These are phyloP conservation scores for Cutaneotrichosporon sp. DNA, from an alignment of 1,284 basidiomycete genomes.

Conservation along the genomic window DNA sequence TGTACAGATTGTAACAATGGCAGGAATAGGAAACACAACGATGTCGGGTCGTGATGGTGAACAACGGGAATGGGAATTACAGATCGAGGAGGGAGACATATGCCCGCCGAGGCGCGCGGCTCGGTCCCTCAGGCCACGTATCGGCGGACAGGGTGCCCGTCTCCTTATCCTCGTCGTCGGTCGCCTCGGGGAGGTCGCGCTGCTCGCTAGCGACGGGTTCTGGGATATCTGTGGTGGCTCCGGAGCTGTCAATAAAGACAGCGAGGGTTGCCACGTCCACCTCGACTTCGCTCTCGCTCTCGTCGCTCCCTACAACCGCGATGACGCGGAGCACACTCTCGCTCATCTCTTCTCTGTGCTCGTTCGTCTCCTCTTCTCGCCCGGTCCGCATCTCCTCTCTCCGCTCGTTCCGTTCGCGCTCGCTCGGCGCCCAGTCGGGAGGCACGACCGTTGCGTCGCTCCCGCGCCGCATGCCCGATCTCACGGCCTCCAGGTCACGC, in stretches of 20 bases:
- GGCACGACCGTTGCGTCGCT: slow-evolving; percentile 20
- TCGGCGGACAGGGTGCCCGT: slow-evolving; percentile 18
- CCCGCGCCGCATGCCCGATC: slow-evolving; percentile 13
- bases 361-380: slow-evolving; percentile 9
- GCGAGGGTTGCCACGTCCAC: no score
- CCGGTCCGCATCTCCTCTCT: slow-evolving; percentile 7
- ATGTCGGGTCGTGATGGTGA: no score
- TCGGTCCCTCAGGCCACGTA: slow-evolving; percentile 15
- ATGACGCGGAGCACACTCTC: background rate
- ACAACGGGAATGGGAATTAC: background rate
- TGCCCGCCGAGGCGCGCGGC: slow-evolving; percentile 4
- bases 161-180: slow-evolving; percentile 14
- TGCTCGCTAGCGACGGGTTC: background rate
- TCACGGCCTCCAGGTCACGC: slow-evolving; percentile 13
- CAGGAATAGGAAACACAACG: no score
- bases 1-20: no score
- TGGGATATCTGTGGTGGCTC: no score
- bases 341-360: background rate
- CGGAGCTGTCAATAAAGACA: no score
- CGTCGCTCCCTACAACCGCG: background rate
- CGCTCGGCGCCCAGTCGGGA: slow-evolving; percentile 4
- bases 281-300: no score
- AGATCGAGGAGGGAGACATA: slow-evolving; percentile 25
- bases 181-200: background rate
- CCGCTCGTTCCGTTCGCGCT: background rate